Percentiles rank a stretch among this genome's conserved stretches.
Conservation (phyloP, 495 filamentous ascomycete genomes). For the Penicillium antarcticum region DNA sequence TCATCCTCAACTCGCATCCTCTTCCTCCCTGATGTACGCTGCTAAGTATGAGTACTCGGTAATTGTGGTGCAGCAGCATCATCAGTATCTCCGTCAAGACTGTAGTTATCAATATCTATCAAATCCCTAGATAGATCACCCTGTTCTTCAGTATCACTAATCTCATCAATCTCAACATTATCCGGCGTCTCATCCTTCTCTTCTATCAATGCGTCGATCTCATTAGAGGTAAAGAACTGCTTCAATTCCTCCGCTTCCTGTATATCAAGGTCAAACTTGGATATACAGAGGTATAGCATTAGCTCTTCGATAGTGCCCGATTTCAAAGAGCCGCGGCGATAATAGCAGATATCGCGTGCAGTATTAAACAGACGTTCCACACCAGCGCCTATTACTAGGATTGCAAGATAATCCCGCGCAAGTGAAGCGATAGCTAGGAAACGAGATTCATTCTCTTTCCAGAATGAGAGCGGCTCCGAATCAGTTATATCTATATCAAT, state of each 20-base stretch:
- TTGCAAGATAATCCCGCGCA: neutral
- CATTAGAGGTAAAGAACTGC: neutral
- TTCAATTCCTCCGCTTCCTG: neutral
- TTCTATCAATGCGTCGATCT: neutral
- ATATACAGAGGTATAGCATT: neutral
- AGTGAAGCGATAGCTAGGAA: no score
- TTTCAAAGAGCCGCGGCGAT: neutral
- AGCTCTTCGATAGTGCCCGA: neutral
- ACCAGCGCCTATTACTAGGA: neutral
- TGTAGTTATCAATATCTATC: neutral
- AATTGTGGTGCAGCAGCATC: neutral
- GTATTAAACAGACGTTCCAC: neutral
- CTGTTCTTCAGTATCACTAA: neutral
- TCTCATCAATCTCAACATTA: neutral
- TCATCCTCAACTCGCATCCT: no score
- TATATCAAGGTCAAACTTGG: neutral
- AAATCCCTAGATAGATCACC: neutral
- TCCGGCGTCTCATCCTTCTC: neutral
- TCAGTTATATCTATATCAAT: no score
- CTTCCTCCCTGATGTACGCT: neutral
- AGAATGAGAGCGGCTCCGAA: no score
- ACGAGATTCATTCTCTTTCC: no score
- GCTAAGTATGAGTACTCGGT: neutral
- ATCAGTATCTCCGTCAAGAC: no score
- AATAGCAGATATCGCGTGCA: neutral